Evolutionary conservation across 441 rosid genomes (phyloP).

Genomic region (Isatis lusitanica): DNA sequence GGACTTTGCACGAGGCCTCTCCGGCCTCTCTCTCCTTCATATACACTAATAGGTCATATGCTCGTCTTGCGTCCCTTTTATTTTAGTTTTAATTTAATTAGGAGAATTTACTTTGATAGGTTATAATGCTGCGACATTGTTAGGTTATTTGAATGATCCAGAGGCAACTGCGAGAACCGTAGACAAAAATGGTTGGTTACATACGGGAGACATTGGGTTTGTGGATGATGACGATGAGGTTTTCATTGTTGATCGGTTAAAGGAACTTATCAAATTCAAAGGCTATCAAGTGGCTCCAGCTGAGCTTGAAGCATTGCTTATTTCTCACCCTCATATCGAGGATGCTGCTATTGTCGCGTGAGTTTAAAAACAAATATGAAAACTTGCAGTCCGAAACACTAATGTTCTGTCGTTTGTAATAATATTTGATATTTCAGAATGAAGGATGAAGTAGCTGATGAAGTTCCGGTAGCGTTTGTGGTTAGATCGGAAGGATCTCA

Average conservation of each 20-base stretch:
- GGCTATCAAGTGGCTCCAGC: conserved; percentile 65
- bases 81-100: too few species aligned
- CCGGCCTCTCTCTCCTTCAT: too few species aligned
- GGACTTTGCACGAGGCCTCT: too few species aligned
- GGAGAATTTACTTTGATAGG: neutral
- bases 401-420: neutral
- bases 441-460: conserved; percentile 81
- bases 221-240: conserved; percentile 63
- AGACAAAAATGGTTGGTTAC: conserved; percentile 67
- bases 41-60: too few species aligned
- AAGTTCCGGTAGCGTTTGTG: conserved; percentile 76
- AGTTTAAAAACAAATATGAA: conserved; percentile 9
- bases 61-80: neutral
- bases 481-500: conserved; percentile 60
- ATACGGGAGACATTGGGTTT: conserved; percentile 67
- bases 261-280: conserved; percentile 67
- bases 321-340: conserved; percentile 34
- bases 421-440: conserved; percentile 41
- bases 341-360: conserved; percentile 49
- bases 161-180: conserved; percentile 64
- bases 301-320: conserved; percentile 48
- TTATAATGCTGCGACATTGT: neutral
- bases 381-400: neutral
- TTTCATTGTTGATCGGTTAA: conserved; percentile 67
- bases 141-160: conserved; percentile 70